Base-by-base conservation (phyloP, 1,139 yeast species). In the Saccharomyces hybrid region DNA sequence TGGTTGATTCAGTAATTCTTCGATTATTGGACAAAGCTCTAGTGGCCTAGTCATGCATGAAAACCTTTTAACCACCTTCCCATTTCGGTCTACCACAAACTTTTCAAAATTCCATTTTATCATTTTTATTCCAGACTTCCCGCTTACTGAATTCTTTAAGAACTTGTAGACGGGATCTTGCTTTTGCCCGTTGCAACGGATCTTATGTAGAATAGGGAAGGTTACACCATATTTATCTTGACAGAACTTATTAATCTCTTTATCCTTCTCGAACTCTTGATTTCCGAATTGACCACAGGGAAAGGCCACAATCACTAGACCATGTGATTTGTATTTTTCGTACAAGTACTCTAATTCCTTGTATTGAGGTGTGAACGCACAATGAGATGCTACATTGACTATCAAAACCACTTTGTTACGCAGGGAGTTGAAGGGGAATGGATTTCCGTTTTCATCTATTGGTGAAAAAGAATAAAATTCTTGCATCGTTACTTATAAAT, bases 91-190 rank as follows among this genome's bases (percentile, higher is more conserved):
- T 47, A 89, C 68, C 48, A 89, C 61, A 70, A 89, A 89, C 75
- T 88, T 88, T 69, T 88, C 96, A 68, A 88, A 88, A 71, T 88
- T 88, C 96, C 96, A 88, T 66, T 84, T 74, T 51, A 83, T 73
- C 3, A 88, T 88, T 57, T 72, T 76, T 67, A 84, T 82, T 4
- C 89, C 89, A 46, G 83, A 65, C 4, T 74, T 58, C 25, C 84
- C 85, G 46, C 77, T 59, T 71, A 81, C 82, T 64, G 82, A 66
- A 32, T 69, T 51, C 76, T 90, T 90, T 68, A 90, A 77, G 73
- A 69, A 88, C 64, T 77, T 75, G 75, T 82, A 90, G 34, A 90
- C 87, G 5, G 88, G 84, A 64, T 83, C 86, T 27, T 87, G 81
- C 23, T 81, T 71, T 63, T 76, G 73, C 29, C 97, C 97, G 69